Base-by-base conservation (phyloP, 768 basidiomycete genomes). In the Multifurca ochricompacta region DNA sequence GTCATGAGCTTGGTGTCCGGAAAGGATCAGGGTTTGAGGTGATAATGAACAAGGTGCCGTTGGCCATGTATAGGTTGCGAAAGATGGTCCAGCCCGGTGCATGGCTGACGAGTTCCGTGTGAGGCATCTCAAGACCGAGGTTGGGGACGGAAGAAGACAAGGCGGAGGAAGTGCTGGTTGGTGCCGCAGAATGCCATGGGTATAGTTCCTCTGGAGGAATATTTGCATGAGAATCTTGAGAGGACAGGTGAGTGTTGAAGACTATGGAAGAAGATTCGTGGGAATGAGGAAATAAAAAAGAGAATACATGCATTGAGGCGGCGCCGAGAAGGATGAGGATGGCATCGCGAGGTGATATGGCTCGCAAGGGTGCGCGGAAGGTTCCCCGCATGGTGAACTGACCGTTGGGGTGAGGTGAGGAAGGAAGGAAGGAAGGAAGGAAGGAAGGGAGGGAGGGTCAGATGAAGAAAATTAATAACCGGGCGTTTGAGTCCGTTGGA, bases 21-120 rank as follows among this genome's bases (percentile, higher is more conserved):
- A 54, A 80, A 80, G 11, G 65, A 62, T 1, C 68, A 23, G 69
- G 68, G 11, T 75, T 70, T 9, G 70, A 65, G 5, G 82, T 75
- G 51, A 91, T 73, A 63, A 92, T 77, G 68, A 77, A 82, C 42
- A 91, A 75, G 0, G 89, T 91, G 7, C 87, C 87, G 59, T 91
- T 86, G 43, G 82, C 79, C 81, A 91, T 77, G 76, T 94, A 94
- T 4, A 94, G 65, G 65, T 91, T 83, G 25, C 77, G 77, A 67
- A 89, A 90, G 30, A 91, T 69, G 0, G 91, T 91, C 89, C 91
- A 93, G 36, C 91, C 90, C 27, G 83, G 83, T 4, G 82, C 83
- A 51, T 88, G 86, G 21, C 79, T 73, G 11, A 81, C 67, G 27
- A 88, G 63, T 13, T 74, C 70, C 0, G 85, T 87, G 42, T 74